Base-by-base conservation (phyloP, 2,329 filamentous ascomycete genomes). In the Aspergillus niger region DNA sequence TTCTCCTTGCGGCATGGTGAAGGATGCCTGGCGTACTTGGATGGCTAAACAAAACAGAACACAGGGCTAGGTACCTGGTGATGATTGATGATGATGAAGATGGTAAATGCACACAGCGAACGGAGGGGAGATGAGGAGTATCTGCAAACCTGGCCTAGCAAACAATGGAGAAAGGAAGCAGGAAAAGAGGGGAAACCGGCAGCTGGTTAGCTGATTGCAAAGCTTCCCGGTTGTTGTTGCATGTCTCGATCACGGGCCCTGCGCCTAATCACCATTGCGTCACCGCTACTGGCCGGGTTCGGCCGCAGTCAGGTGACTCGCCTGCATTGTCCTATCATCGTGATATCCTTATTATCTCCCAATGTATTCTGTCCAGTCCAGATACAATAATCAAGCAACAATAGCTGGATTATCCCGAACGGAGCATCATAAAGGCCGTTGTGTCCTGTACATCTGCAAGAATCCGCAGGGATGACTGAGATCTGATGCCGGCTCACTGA, bases 1-100 rank as follows among this genome's bases (percentile, higher is more conserved):
- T 72, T 94, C 91, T 60, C 82, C 83, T 57, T 81, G 81, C 63
- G 80, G 68, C 63, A 75, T 75, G 57, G 52, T 65, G 60, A 57
- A 22, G 44, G 59, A 50, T 50, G 47, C 24, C 47, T 50, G 47
- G 26, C 47, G 47, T 49, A 30, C 22, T 26, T 30, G 44, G 17
- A 20, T 26, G 22, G 43, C 36, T 49, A 28, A 8, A 30, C 44
- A 49, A 38, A 3, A 24, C 44, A 49, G 28, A 3, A 24, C 22
- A 36, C 11, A 13, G 22, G 28, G 32, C 53, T 11, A 30, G 28
- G 28, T 30, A 30, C 22, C 28, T 24, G 11, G 22, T 13, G 55
- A 26, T 2, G 1, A 15, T 36, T 36, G 32, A 13, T 36, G 32
- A 36, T 13, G 32, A 36, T 36, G 32, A 4, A 36, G 11, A 15